These are phyloP conservation scores for Rhizopogon salebrosus DNA, from an alignment of 768 basidiomycete genomes.

Conservation along the genomic window DNA sequence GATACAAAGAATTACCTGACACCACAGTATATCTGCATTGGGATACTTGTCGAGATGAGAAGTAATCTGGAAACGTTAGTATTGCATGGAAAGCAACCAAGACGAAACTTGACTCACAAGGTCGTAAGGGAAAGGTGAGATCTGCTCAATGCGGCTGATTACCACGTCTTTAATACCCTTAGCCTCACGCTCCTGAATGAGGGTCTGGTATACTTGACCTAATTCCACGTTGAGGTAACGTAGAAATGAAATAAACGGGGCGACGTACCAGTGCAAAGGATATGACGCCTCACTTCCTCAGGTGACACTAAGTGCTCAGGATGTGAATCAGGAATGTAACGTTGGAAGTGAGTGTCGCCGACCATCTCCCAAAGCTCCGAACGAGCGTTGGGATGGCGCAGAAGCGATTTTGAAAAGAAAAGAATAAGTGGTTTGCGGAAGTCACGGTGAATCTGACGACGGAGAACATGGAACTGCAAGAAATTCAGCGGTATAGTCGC, in stretches of 20 bases:
- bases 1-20: conserved; percentile 49
- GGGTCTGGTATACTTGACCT: conserved; percentile 93
- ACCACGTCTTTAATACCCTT: conserved; percentile 89
- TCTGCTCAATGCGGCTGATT: conserved; percentile 90
- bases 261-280: conserved; percentile 73
- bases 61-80: conserved; percentile 51
- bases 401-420: conserved; percentile 95
- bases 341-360: conserved; percentile 85
- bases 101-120: conserved; percentile 45
- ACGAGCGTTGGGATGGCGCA: conserved; percentile 91
- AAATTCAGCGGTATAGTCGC: conserved; percentile 4
- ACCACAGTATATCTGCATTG: conserved; percentile 91
- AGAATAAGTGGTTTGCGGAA: conserved; percentile 88
- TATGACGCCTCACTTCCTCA: conserved; percentile 86
- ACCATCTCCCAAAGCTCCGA: conserved; percentile 86
- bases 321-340: conserved; percentile 85
- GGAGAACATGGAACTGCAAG: conserved; percentile 86
- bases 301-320: conserved; percentile 67
- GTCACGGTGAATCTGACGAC: conserved; percentile 94
- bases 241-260: neutral
- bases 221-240: conserved; percentile 1
- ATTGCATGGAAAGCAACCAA: neutral
- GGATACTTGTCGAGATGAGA: conserved; percentile 96
- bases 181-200: conserved; percentile 87
- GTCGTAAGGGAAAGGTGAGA: conserved; percentile 98